Conservation (phyloP, 331 rosid species). For the Dryas integrifolia region DNA sequence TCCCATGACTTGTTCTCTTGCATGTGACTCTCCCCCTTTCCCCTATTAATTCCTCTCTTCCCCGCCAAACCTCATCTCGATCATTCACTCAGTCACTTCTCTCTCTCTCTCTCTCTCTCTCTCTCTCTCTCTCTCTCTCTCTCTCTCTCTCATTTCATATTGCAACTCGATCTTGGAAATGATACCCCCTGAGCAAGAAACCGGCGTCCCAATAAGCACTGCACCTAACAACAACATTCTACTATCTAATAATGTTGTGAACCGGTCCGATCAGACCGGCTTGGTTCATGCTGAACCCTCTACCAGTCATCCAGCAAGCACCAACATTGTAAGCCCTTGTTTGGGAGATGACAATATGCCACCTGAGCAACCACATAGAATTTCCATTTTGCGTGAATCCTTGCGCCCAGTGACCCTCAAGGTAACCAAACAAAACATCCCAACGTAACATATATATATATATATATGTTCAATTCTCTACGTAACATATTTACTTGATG, state of each 20-base stretch:
- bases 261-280: conserved; percentile 43
- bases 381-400: conserved; percentile 56
- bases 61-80: not conserved
- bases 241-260: conserved; percentile 17
- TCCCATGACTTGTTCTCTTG: conserved; percentile 31
- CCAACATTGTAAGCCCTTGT: conserved; percentile 24
- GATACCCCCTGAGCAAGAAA: conserved; percentile 91
- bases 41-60: conserved; percentile 11
- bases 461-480: not conserved
- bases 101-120: not conserved
- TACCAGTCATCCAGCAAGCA: not conserved
- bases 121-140: not conserved
- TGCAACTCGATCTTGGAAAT: conserved; percentile 22
- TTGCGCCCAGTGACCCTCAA: conserved; percentile 62
- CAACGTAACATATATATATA: not conserved
- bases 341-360: conserved; percentile 37
- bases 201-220: conserved; percentile 15
- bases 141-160: not conserved
- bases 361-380: conserved; percentile 5
- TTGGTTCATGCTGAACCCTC: conserved; percentile 46
- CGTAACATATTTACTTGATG: not conserved
- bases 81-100: not conserved
- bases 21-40: conserved; percentile 27
- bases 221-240: conserved; percentile 31
- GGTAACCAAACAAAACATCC: conserved; percentile 28